phyloP scores from a whole-genome alignment of 176 grass and related monocot genomes.

The Zoysia japonica region DNA sequence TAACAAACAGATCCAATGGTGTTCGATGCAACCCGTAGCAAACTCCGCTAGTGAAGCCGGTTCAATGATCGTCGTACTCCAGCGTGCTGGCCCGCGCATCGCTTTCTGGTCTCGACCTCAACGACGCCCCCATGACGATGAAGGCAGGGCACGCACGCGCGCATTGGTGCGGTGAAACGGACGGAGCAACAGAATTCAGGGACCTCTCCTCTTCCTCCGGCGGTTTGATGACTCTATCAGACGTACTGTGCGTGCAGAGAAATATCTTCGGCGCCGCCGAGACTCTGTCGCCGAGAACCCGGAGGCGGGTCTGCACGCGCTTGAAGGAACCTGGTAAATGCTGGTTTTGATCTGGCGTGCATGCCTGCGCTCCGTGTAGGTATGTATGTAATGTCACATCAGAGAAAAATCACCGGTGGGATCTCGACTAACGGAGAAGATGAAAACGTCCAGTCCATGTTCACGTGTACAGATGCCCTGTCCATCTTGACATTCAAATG shows the following conservation, averaged over 20 bases:
- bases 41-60: background rate
- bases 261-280: background rate
- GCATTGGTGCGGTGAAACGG: constrained; percentile 12
- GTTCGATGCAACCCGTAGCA: background rate
- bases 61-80: background rate
- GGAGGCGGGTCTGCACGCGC: background rate
- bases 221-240: background rate
- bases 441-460: too few species aligned
- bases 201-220: background rate
- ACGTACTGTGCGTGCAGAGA: background rate
- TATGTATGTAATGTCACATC: too few species aligned
- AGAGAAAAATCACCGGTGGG: too few species aligned
- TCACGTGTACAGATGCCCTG: too few species aligned
- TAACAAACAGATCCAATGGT: background rate
- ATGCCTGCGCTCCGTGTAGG: too few species aligned
- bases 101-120: constrained; percentile 8
- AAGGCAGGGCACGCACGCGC: background rate
- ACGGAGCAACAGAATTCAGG: constrained; percentile 19
- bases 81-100: background rate
- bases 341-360: background rate
- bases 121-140: background rate
- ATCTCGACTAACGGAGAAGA: too few species aligned
- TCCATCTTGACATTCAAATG: too few species aligned
- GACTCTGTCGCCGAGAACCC: background rate
- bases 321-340: background rate